Conservation (phyloP, 2,329 filamentous ascomycete species). For the Lasiodiplodia theobromae region DNA sequence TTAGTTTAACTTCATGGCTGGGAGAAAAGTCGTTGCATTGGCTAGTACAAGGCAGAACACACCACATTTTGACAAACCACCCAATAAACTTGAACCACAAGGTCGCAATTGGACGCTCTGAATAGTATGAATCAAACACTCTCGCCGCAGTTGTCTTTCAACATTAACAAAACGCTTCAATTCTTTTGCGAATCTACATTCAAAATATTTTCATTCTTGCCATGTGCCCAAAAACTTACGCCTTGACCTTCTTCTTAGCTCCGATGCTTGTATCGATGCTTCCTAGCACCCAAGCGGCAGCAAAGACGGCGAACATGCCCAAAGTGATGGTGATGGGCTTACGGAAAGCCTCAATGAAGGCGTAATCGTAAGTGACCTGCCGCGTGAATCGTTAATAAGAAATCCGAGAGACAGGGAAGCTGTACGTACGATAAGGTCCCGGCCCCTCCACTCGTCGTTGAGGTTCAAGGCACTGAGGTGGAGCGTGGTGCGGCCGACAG, state of each 20-base stretch:
- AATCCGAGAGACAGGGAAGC: not conserved
- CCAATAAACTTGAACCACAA: no score
- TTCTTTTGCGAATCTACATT: conserved; percentile 12
- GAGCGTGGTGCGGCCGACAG: conserved; percentile 82
- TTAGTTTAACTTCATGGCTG: no score
- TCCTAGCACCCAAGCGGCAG: conserved; percentile 75
- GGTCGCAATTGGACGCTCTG: no score
- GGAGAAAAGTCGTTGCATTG: no score
- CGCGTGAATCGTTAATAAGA: conserved; percentile 3
- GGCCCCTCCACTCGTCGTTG: conserved; percentile 87
- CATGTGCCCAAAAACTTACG: not conserved
- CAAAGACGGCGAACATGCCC: conserved; percentile 77
- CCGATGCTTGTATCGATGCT: conserved; percentile 83
- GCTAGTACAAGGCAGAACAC: no score
- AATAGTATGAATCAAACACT: no score
- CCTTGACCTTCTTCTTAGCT: conserved; percentile 53
- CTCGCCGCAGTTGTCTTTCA: not conserved
- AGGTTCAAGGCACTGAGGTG: conserved; percentile 83
- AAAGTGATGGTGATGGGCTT: conserved; percentile 86
- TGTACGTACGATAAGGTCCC: conserved; percentile 71
- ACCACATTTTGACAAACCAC: no score
- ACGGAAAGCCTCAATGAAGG: conserved; percentile 74
- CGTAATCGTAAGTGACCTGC: conserved; percentile 82
- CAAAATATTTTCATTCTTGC: conserved; percentile 3
- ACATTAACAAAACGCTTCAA: conserved; percentile 10